These are phyloP conservation scores for Viridothelium virens DNA, from an alignment of 495 filamentous ascomycete species.

Conservation along the genomic window DNA sequence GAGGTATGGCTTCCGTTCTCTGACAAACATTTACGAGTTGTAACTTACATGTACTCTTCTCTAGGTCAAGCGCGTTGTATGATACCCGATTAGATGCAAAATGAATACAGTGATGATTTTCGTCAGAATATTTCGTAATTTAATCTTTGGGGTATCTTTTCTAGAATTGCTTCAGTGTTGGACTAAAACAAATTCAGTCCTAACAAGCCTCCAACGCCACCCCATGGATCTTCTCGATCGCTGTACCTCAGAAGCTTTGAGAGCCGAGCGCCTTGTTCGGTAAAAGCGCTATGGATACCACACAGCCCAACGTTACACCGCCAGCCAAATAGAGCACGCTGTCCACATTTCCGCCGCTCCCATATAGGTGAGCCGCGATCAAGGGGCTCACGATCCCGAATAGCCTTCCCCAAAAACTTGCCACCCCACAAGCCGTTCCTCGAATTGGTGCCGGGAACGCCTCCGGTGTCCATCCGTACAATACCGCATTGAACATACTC, in stretches of 20 bases:
- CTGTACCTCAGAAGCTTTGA: conserved; percentile 21
- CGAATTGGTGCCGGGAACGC: conserved; percentile 48
- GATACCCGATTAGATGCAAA: neutral
- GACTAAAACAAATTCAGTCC: neutral
- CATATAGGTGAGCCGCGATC: conserved; percentile 35
- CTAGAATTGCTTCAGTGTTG: neutral
- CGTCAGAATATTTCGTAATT: neutral
- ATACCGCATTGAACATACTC: conserved; percentile 47
- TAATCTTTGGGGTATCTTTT: neutral
- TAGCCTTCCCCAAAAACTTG: conserved; percentile 43
- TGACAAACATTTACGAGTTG: neutral
- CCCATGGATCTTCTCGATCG: neutral
- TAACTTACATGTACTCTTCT: neutral
- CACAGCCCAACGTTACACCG: conserved; percentile 39
- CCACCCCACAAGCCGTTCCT: conserved; percentile 46
- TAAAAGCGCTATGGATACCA: conserved; percentile 35
- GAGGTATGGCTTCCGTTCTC: conserved; percentile 51
- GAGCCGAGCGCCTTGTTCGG: conserved; percentile 32
- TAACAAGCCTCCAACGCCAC: neutral
- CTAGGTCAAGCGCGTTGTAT: conserved; percentile 12
- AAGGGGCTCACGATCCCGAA: conserved; percentile 42
- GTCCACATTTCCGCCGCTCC: conserved; percentile 28
- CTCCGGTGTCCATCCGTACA: conserved; percentile 53
- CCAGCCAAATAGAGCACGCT: conserved; percentile 40
- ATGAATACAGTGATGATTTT: neutral